Percentiles rank a stretch among this genome's conserved stretches.
Evolutionary conservation across 192 early-diverging fungal genomes (phyloP).

Genomic region (Glomus cerebriforme): DNA sequence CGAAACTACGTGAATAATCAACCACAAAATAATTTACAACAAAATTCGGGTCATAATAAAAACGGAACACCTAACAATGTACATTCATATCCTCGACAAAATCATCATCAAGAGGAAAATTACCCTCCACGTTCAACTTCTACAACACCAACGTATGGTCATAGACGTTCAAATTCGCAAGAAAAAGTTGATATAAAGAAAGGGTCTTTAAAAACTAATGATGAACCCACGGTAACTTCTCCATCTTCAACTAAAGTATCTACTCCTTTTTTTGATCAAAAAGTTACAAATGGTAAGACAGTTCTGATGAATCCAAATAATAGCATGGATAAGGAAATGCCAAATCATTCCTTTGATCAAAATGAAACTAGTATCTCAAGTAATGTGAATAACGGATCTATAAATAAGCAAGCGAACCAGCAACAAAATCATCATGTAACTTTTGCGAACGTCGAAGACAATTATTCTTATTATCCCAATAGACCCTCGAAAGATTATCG

Average conservation of each 20-base stretch:
- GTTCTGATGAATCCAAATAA: not conserved
- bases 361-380: not conserved
- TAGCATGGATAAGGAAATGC: not conserved
- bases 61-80: not conserved
- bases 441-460: not conserved
- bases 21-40: not conserved
- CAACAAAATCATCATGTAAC: slow-evolving; percentile 15
- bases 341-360: not conserved
- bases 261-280: not conserved
- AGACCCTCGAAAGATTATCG: not conserved
- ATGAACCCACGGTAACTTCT: not conserved
- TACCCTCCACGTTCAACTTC: slow-evolving; percentile 3
- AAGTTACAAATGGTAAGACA: not conserved
- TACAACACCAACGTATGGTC: not conserved
- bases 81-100: not conserved
- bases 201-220: not conserved
- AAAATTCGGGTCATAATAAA: not conserved
- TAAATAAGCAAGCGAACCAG: not conserved
- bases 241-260: not conserved
- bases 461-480: not conserved
- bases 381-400: not conserved
- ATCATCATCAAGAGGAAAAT: not conserved
- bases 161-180: not conserved
- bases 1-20: not conserved
- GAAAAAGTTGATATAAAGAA: not conserved